Percentiles rank a stretch among this genome's conserved stretches.
These are phyloP conservation scores for Cardamine resedifolia DNA, from an alignment of 345 rosid species.

Conservation along the genomic window DNA sequence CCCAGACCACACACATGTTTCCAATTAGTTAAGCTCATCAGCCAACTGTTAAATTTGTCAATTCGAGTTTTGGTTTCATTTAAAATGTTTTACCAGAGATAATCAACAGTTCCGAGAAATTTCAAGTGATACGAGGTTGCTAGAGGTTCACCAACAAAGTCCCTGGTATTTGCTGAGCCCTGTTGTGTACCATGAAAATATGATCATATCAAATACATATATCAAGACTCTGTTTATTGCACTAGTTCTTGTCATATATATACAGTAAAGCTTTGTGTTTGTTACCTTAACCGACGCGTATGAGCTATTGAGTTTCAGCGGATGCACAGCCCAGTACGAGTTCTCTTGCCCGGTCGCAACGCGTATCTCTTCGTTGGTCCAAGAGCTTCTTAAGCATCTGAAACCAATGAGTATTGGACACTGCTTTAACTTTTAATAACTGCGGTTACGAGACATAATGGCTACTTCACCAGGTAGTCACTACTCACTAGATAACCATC, in stretches of 20 bases:
- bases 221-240: not conserved
- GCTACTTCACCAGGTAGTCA: not conserved
- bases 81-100: conserved; percentile 59
- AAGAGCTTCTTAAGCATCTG: conserved; percentile 47
- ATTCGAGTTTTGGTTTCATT: not conserved
- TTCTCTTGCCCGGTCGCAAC: conserved; percentile 55
- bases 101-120: conserved; percentile 89
- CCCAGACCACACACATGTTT: conserved; percentile 4
- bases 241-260: conserved; percentile 10
- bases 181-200: conserved; percentile 33
- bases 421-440: too few relatives aligned
- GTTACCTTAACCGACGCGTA: conserved; percentile 61
- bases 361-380: conserved; percentile 62
- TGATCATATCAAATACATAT: not conserved
- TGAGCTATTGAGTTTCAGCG: conserved; percentile 66
- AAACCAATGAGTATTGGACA: conserved; percentile 17
- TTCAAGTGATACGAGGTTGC: conserved; percentile 84
- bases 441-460: not conserved
- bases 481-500: not conserved
- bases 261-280: not conserved
- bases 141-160: conserved; percentile 60
- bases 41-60: not conserved
- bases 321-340: conserved; percentile 51
- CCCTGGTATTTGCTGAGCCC: conserved; percentile 61
- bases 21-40: not conserved